A percentile compares a stretch with the other conserved stretches of the same genome.
These are phyloP conservation scores for Boletus semigastroideus DNA, from an alignment of 1,284 basidiomycete genomes.

Conservation along the genomic window DNA sequence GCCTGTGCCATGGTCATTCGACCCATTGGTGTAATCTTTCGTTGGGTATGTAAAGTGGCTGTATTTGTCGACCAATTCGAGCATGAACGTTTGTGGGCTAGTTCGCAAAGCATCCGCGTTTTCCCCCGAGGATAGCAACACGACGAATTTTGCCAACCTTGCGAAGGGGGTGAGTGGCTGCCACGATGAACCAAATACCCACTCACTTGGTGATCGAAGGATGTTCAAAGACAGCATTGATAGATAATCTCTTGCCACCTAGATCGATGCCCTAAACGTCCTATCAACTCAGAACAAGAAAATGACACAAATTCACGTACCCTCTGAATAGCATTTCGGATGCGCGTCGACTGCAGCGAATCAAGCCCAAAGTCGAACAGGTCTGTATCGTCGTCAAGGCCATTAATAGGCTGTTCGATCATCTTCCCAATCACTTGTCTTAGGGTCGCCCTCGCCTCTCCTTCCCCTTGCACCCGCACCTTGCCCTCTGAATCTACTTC, in stretches of 20 bases:
- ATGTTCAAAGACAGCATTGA: conserved; percentile 27
- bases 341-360: conserved; percentile 54
- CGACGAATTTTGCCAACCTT: conserved; percentile 25
- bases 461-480: conserved; percentile 9
- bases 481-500: conserved; percentile 39
- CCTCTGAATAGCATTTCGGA: conserved; percentile 51
- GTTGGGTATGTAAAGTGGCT: conserved; percentile 10
- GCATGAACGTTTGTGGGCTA: conserved; percentile 21
- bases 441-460: conserved; percentile 16
- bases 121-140: conserved; percentile 15
- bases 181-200: background rate
- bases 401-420: conserved; percentile 15
- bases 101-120: background rate
- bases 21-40: background rate
- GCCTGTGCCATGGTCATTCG: background rate
- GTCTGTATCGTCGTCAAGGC: conserved; percentile 36
- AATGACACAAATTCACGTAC: conserved; percentile 12
- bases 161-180: background rate
- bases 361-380: conserved; percentile 51
- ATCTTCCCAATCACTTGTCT: conserved; percentile 19
- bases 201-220: conserved; percentile 29
- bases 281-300: conserved; percentile 3
- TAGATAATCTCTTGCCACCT: conserved; percentile 21
- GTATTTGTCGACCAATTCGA: conserved; percentile 30
- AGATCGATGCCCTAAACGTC: conserved; percentile 23